Percentiles rank a stretch among this genome's conserved stretches.
phyloP scores from a whole-genome alignment of 2,329 filamentous ascomycete species.

The Colletotrichum nymphaeae region DNA sequence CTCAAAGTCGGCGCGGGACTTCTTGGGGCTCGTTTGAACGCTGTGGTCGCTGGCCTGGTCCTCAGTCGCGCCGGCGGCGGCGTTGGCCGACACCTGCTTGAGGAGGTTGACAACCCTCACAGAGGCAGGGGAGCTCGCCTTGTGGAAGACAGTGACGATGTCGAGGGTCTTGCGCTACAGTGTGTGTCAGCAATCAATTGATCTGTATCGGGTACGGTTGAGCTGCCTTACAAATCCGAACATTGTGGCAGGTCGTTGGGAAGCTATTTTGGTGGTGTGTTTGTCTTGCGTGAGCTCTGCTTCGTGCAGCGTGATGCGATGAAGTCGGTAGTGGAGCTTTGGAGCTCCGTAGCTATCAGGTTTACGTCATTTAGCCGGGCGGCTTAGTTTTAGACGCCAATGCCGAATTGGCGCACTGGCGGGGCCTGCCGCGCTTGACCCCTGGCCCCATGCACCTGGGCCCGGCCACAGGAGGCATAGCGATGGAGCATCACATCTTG shows the following conservation, averaged over 20 bases:
- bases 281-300: slow-evolving; percentile 4
- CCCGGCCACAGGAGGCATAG: background rate
- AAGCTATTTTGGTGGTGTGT: slow-evolving; percentile 20
- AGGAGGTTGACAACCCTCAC: slow-evolving; percentile 79
- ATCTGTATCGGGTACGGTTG: background rate
- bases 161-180: slow-evolving; percentile 82
- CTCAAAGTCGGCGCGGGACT: slow-evolving; percentile 78
- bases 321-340: slow-evolving; percentile 37
- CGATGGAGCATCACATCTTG: slow-evolving; percentile 3
- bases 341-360: slow-evolving; percentile 25
- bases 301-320: slow-evolving; percentile 23
- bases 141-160: slow-evolving; percentile 96
- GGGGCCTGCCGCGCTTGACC: slow-evolving; percentile 13
- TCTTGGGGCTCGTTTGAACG: slow-evolving; percentile 62
- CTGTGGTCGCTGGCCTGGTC: slow-evolving; percentile 79
- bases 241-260: slow-evolving; percentile 47
- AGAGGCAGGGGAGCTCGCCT: slow-evolving; percentile 78
- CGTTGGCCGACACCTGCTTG: slow-evolving; percentile 81
- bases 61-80: slow-evolving; percentile 74
- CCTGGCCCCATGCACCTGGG: slow-evolving; percentile 4
- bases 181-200: slow-evolving; percentile 35
- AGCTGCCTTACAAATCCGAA: slow-evolving; percentile 57
- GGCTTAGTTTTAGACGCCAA: slow-evolving; percentile 17
- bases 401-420: slow-evolving; percentile 22
- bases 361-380: slow-evolving; percentile 36